These are phyloP conservation scores for Boletus holoroseus DNA, from an alignment of 1,284 basidiomycete species.

Conservation along the genomic window DNA sequence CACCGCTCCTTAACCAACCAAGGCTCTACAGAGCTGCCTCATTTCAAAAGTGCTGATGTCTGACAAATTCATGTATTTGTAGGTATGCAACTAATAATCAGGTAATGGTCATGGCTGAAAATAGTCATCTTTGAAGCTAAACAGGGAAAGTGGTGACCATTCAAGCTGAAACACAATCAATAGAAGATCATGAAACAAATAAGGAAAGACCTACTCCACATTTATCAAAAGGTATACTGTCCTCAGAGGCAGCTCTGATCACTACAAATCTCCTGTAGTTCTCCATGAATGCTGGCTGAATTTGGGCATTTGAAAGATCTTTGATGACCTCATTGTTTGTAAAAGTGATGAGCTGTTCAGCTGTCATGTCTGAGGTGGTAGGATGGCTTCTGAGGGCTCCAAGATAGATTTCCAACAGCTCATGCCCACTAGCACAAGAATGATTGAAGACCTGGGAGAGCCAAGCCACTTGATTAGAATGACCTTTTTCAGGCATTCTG, in stretches of 20 bases:
- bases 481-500: conserved; percentile 16
- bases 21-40: not conserved
- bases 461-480: conserved; percentile 16
- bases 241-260: conserved; percentile 38
- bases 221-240: conserved; percentile 24
- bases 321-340: conserved; percentile 24
- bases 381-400: conserved; percentile 10
- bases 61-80: not conserved
- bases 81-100: conserved; percentile 7
- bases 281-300: conserved; percentile 53
- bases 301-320: conserved; percentile 28
- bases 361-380: conserved; percentile 11
- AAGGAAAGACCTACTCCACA: conserved; percentile 32
- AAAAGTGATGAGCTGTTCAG: conserved; percentile 17
- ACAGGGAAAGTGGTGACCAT: conserved; percentile 31
- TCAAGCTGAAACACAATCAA: conserved; percentile 35
- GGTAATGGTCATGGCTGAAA: conserved; percentile 21
- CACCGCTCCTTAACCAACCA: not conserved
- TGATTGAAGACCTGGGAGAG: conserved; percentile 17
- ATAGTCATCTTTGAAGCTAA: conserved; percentile 42
- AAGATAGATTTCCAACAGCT: conserved; percentile 20
- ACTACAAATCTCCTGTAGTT: conserved; percentile 58
- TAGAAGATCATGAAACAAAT: not conserved
- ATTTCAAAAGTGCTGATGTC: not conserved
- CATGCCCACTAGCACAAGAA: conserved; percentile 1